Base-by-base conservation (phyloP, 2,329 filamentous ascomycete species). In the Fusarium compactum region DNA sequence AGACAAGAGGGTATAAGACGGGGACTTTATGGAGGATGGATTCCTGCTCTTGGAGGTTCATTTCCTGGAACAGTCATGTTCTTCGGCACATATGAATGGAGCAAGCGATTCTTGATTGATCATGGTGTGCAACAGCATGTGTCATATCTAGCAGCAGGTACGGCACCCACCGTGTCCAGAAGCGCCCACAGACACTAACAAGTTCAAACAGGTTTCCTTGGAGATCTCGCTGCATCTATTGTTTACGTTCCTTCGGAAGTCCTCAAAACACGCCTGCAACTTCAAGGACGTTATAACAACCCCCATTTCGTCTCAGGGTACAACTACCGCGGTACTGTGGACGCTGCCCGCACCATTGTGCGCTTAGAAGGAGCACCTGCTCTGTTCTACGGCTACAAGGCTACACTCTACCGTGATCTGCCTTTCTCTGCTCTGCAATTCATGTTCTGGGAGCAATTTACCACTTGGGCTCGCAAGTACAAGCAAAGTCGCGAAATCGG, bases 241-340 rank as follows among this genome's bases (percentile, higher is more conserved):
- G 88, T 98, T 64, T 99, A 99, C 78, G 97, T 99, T 7, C 97
- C 96, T 6, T 97, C 95, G 15, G 97, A 99, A 81, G 96, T 99
- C 8, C 87, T 99, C 73, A 99, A 99, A 81, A 99, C 96, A n/a
- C 90, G 96, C 25, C 85, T 98, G 51, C 96, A 99, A 78, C 87
- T 99, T 8, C 96, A 99, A 80, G 97, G 96, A 53, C 92, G 93
- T 65, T 92, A 94, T 82, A 97, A 98, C 81, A 99, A 99, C 77
- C 95, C 96, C 1, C 92, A 91, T 81, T 98, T 98, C 83, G 85
- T 90, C 50, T 97, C 94, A 1, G 96, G 96, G 61, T 99, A 99
- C 83, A 99, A 99, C 80, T 99, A 99, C 80, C 91, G 91, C 74
- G 91, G 90, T 44, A 97, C 93, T 3, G 80, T 90, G 56, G 92